Percentiles rank a stretch among this genome's conserved stretches.
These are phyloP conservation scores for Solanum hybrid DNA, from an alignment of 305 asterid species.

Conservation along the genomic window DNA sequence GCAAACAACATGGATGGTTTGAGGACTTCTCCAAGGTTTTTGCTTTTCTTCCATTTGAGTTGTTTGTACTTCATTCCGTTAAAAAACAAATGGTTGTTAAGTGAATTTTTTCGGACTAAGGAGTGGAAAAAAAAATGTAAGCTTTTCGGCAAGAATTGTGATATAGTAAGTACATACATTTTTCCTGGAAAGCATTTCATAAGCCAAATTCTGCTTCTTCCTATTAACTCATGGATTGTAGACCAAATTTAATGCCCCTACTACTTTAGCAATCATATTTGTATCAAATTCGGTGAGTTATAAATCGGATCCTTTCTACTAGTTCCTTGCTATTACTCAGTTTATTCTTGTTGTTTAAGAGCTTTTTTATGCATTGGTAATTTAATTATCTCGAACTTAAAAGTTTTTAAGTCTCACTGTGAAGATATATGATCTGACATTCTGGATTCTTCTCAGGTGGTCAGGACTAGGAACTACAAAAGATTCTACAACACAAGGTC, in stretches of 20 bases:
- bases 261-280: background rate
- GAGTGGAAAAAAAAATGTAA: no score
- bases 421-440: background rate
- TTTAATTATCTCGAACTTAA: background rate
- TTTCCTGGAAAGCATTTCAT: background rate
- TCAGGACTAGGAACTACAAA: slow-evolving; percentile 19
- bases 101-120: background rate
- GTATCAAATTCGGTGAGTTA: background rate
- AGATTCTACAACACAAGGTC: slow-evolving; percentile 12
- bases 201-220: background rate
- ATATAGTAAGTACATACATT: background rate
- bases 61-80: background rate
- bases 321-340: background rate
- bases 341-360: background rate
- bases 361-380: background rate
- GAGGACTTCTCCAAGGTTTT: background rate
- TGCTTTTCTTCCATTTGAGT: background rate
- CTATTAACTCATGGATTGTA: background rate
- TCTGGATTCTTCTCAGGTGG: slow-evolving; percentile 29
- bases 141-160: background rate
- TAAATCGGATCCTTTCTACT: background rate
- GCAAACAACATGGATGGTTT: background rate
- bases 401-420: background rate
- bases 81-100: background rate
- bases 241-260: background rate